Evolutionary conservation across 306 rosid species (phyloP).

Genomic region (Quercus dentata): DNA sequence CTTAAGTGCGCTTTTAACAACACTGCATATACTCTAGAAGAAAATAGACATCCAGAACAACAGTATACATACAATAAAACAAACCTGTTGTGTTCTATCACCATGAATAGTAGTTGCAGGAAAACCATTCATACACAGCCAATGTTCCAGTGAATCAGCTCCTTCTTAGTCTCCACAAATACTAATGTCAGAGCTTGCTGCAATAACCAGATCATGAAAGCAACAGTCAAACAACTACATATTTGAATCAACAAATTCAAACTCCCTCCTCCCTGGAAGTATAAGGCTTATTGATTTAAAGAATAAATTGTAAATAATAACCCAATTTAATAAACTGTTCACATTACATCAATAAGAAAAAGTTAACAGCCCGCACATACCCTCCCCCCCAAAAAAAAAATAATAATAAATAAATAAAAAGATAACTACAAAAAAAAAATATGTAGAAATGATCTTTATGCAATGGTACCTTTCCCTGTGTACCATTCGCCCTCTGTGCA

Average conservation of each 20-base stretch:
- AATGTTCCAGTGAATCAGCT: slow-evolving; percentile 92
- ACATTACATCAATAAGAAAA: background rate
- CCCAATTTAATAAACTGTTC: background rate
- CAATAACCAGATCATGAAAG: slow-evolving; percentile 12
- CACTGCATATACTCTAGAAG: background rate
- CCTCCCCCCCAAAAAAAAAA: background rate
- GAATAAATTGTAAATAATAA: background rate
- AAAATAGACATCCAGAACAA: background rate
- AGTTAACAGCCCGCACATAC: background rate
- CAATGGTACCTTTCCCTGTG: slow-evolving; percentile 74
- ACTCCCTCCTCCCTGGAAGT: background rate
- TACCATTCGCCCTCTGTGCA: slow-evolving; percentile 90
- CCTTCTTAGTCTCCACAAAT: slow-evolving; percentile 99
- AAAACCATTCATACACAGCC: slow-evolving; percentile 73
- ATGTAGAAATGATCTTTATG: background rate
- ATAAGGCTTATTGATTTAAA: background rate
- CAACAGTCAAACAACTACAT: background rate
- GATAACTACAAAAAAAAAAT: background rate
- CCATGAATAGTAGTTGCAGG: slow-evolving; percentile 99
- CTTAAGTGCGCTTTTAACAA: background rate
- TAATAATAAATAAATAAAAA: background rate
- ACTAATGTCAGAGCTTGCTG: slow-evolving; percentile 97
- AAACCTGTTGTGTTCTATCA: slow-evolving; percentile 95
- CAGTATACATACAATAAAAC: slow-evolving; percentile 13
- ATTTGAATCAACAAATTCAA: background rate